Conservation (phyloP, 2,329 filamentous ascomycete species). For the Pseudodiploospora longispora region DNA sequence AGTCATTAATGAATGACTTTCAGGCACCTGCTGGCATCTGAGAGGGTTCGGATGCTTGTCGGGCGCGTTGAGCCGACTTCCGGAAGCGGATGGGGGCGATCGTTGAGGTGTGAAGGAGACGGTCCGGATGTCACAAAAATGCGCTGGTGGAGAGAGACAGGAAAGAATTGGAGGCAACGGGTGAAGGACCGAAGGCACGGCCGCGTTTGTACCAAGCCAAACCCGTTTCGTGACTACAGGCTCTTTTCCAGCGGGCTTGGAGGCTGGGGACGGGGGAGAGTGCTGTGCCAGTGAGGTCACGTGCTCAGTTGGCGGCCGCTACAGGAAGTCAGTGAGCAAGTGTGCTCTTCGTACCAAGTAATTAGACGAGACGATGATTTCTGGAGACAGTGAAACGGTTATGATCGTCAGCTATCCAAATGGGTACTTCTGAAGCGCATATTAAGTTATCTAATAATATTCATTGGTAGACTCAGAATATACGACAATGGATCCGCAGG, state of each 20-base stretch:
- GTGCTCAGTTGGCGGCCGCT: too few species aligned
- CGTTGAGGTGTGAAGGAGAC: conserved; percentile 26
- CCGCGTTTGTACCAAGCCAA: conserved; percentile 19
- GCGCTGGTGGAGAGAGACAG: conserved; percentile 25
- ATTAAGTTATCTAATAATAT: too few species aligned
- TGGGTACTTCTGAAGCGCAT: too few species aligned
- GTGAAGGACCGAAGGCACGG: conserved; percentile 16
- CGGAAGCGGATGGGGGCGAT: conserved; percentile 18
- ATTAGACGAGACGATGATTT: too few species aligned
- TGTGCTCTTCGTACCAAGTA: too few species aligned
- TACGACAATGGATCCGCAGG: too few species aligned
- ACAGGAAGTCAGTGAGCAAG: too few species aligned
- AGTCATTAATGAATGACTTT: conserved; percentile 39
- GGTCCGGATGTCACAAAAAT: conserved; percentile 26
- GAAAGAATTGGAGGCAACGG: conserved; percentile 33
- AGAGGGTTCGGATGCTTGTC: conserved; percentile 16
- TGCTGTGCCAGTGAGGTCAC: too few species aligned
- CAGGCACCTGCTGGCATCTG: conserved; percentile 26
- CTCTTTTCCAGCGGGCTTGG: not conserved
- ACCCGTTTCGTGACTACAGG: conserved; percentile 10
- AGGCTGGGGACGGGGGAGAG: too few species aligned
- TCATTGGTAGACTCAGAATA: too few species aligned
- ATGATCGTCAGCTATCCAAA: too few species aligned
- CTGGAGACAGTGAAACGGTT: too few species aligned
- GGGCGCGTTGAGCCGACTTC: conserved; percentile 16